Evolutionary conservation across 164 flowering plant genomes (phyloP), one percentile per base, ranked within the genome.

Genomic region (Buxus sempervirens): DNA sequence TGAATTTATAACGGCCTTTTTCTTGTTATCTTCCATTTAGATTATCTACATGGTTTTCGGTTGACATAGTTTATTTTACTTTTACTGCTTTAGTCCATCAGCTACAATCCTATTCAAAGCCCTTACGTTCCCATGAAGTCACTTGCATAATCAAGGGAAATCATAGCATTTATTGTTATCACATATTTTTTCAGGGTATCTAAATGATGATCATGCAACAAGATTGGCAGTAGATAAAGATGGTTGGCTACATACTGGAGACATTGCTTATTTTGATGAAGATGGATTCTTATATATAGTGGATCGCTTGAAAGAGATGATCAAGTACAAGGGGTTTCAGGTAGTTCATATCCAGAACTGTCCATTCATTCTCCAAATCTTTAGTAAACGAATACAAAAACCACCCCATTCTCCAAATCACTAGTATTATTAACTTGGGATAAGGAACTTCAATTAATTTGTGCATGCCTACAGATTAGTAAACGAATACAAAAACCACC

Each of bases 281-380:
- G 94, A 93, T 73, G 96, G 91, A 1, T 86, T 81, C 72, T 59
- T 93, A 9, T 75, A 79, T 72, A 62, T 93, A 28, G 15, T 74
- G 58, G 96, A 89, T 67, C 90, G 96, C 1, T 63, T 91, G 70
- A 93, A 93, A 79, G 98, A 89, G 65, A 71, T 82, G 4, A 89
- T 93, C 66, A 90, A 93, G 65, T 93, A 85, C 81, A 93, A 89
- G 54, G 98, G 98, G 18, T 91, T 79, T 78, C 98, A 91, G 96
- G 98, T 91, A 16, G 48, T 58, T 56, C 5, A 10, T 58, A 23
- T 36, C 23, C 14, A 22, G 27, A 21, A 16, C 60, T 20, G 4
- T 55, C 58, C 2, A 21, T 23, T 55, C 38, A 10, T n/a, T 10
- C 58, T n/a, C 25, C 58, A 10, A 55, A 18, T n/a, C n/a, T n/a